Base-by-base conservation (phyloP, 371 early-diverging fungal species). In the Mucor piriformis region DNA sequence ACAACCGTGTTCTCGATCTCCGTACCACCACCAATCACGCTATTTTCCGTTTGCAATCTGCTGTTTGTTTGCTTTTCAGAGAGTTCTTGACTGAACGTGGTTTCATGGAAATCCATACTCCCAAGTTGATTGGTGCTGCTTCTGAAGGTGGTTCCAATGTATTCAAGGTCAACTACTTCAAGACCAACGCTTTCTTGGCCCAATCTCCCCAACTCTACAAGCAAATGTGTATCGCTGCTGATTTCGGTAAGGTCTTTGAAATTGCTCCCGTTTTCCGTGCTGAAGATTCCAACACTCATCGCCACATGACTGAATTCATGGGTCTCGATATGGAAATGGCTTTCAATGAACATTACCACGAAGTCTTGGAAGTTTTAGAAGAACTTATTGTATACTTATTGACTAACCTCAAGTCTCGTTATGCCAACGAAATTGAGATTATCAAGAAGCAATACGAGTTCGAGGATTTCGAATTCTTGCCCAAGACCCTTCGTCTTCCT, bases 311-410 rank as follows among this genome's bases (percentile, higher is more conserved):
- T 65, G 99, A 99, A 77, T 99, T 98, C 82, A 88, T 95, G 34
- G 99, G 99, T 48, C 90, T 99, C 59, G 99, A 99, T 94, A 74
- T 99, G 78, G 99, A 99, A 79, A 99, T 98, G 98, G 94, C 99
- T 10, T 95, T 99, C 73, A 89, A 95, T 59, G 96, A 95, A 75
- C 96, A 96, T 71, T 99, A 99, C 81, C 95, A 96, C 64, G 99
- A 99, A 83, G 90, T 98, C 21, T 79, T 99, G 61, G 90, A 96
- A 54, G 75, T 84, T 38, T 83, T 99, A 46, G 99, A 94, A 73
- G 88, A 91, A 38, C 82, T 99, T 63, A 94, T 99, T 73, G 89
- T 93, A 37, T 84, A 83, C 77, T 93, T 99, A 60, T 96, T 99
- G 74, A 83, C 90, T 47, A 92, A 91, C 59, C 74, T 99, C 53